Percentiles rank a stretch among this genome's conserved stretches.
Conservation (phyloP, 352 stramenopile genomes). For the Blastocystis sp. region DNA sequence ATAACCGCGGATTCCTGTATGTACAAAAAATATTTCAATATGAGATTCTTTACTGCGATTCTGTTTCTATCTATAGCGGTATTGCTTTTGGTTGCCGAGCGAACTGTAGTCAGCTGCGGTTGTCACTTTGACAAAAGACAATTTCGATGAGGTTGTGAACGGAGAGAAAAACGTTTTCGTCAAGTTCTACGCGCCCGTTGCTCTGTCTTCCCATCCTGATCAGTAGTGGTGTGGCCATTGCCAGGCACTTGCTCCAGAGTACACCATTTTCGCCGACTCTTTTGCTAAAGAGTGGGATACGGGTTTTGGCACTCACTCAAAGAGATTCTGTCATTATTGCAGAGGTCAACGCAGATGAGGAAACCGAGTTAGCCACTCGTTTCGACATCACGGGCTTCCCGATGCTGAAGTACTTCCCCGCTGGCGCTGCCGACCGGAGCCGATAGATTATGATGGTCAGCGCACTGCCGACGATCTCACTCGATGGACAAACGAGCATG, state of each 20-base stretch:
- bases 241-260: conserved; percentile 36
- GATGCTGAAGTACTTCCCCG: conserved; percentile 50
- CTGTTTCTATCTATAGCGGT: background rate
- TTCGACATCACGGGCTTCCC: conserved; percentile 50
- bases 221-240: conserved; percentile 59
- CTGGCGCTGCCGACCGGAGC: background rate
- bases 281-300: conserved; percentile 2
- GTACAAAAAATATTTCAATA: background rate
- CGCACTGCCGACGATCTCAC: background rate
- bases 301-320: background rate
- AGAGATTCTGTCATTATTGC: conserved; percentile 74
- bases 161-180: conserved; percentile 41
- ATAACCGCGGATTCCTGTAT: background rate
- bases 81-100: background rate
- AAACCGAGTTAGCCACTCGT: background rate
- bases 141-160: conserved; percentile 58
- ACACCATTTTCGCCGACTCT: conserved; percentile 10
- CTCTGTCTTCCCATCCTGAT: background rate
- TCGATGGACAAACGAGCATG: background rate
- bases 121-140: conserved; percentile 30
- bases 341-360: conserved; percentile 77
- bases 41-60: background rate
- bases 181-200: conserved; percentile 59
- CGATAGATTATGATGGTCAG: conserved; percentile 22
- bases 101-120: background rate